Percentiles rank a stretch among this genome's conserved stretches.
phyloP scores from a whole-genome alignment of 2,329 filamentous ascomycete species.

The Monosporascus ibericus region DNA sequence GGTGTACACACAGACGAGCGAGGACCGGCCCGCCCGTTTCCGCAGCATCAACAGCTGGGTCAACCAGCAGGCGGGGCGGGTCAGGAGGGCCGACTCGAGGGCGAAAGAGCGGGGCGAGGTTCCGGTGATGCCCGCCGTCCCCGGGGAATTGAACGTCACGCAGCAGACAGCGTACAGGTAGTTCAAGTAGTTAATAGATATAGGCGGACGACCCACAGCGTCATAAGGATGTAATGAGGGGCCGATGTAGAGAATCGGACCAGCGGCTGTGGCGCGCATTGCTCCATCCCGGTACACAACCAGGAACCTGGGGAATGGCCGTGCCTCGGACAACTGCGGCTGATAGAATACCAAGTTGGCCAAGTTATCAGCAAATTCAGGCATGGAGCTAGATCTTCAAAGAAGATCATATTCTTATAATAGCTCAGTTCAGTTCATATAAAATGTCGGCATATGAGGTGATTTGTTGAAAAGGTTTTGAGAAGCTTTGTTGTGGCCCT shows the following conservation, averaged over 20 bases:
- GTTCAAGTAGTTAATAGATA: neutral
- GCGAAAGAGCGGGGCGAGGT: slow-evolving; percentile 22
- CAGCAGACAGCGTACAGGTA: slow-evolving; percentile 18
- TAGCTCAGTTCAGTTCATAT: too few species aligned
- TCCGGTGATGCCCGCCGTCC: slow-evolving; percentile 19
- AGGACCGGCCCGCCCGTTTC: slow-evolving; percentile 51
- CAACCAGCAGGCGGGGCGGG: slow-evolving; percentile 52
- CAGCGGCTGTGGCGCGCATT: neutral
- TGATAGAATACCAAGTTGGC: too few species aligned
- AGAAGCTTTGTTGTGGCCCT: too few species aligned
- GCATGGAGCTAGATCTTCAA: too few species aligned
- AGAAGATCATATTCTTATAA: too few species aligned
- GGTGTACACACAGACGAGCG: slow-evolving; percentile 45
- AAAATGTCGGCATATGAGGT: too few species aligned
- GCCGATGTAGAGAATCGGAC: neutral
- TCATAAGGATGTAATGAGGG: neutral
- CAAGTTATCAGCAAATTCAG: too few species aligned
- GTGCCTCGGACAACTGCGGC: too few species aligned
- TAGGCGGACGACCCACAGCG: neutral
- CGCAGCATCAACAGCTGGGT: slow-evolving; percentile 59
- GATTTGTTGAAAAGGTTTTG: too few species aligned
- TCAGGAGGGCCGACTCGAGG: slow-evolving; percentile 41
- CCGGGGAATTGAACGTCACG: slow-evolving; percentile 14
- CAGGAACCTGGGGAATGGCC: neutral
- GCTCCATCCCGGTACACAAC: neutral